Base-by-base conservation (phyloP, 306 rosid genomes). In the Fragaria nilgerrensis region DNA sequence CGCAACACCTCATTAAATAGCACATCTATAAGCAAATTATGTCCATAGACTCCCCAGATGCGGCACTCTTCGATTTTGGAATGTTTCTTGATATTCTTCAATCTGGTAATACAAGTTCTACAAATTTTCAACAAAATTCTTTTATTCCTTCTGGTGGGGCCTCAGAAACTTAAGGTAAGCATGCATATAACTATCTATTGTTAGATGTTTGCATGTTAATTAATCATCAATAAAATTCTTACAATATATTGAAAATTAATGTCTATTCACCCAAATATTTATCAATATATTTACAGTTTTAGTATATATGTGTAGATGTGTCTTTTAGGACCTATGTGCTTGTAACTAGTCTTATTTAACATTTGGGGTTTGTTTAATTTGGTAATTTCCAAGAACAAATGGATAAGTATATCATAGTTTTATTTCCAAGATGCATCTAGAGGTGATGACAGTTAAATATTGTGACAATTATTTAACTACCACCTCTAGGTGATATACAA, bases 101-200 rank as follows among this genome's bases (percentile, higher is more conserved):
- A 12, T 77, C 82, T 5, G 45, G 67, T 37, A 47, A 11, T 9
- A 12, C 36, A 1, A 14, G 10, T 5, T 32, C 47, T 3, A 37
- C 5, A 45, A 58, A 64, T 77, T 82, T 55, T 75, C 70, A 3
- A 32, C 29, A 58, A 85, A 82, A 78, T 55, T 79, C 53, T 36
- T 77, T 20, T 25, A 77, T 47, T 62, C 78, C 37, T 77, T 85
- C 37, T 85, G 82, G 86, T 79, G 86, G 88, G 84, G 86, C 12
- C 77, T 82, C 16, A 56, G 58, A 79, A 85, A 85, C 76, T 63
- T 85, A 19, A 85, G 88, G 86, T 82, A 23, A 36, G n/a, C n/a
- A n/a, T n/a, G 66, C 29, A 34, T 29, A 20, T 53, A 61, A 12
- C 1, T 12, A 7, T 61, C 1, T 39, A 6, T 36, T 59, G 39